Base-by-base conservation (phyloP, 176 grass and related monocot species). In the Phragmites australis region DNA sequence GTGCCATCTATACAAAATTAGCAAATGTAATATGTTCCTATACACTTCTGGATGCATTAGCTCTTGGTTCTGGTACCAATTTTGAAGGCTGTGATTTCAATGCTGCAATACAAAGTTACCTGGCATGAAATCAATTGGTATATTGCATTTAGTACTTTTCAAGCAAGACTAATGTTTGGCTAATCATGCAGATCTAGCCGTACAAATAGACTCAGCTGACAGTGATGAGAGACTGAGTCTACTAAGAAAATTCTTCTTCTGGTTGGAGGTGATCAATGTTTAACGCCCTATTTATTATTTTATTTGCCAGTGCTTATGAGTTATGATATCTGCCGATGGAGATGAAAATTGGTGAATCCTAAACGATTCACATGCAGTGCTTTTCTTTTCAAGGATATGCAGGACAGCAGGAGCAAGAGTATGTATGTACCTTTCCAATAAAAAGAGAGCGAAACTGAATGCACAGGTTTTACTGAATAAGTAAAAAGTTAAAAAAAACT, bases 201-300 rank as follows among this genome's bases (percentile, higher is more conserved):
- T 72, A 54, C 89, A 87, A 40, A 87, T 91, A 52, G 15, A 77
- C 7, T 81, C 77, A 66, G 83, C 89, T 64, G 68, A 75, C 60
- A 52, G 78, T 61, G 55, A 89, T 60, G 68, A 84, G 72, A 79
- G 68, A 27, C 46, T 94, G 52, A 85, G 44, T 66, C 87, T 94
- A 29, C 85, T 94, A 23, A 53, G 84, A 52, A 87, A 87, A 75
- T 89, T 94, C 66, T 94, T 94, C 87, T 94, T 91, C 53, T 94
- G 89, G 92, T 79, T 94, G 81, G 81, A 94, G 92, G 92, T 94
- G 60, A 89, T 78, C 64, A 29, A 78, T 48, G 21, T 42, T 89
- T n/a, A 17, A 3, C 19, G 3, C 18, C 19, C 11, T 61, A 54
- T 48, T 79, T 64, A 27, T 69, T 59, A 6, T 77, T 63, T 72